Evolutionary conservation across 495 filamentous ascomycete genomes (phyloP).

Genomic region (Penicillium crystallinum): DNA sequence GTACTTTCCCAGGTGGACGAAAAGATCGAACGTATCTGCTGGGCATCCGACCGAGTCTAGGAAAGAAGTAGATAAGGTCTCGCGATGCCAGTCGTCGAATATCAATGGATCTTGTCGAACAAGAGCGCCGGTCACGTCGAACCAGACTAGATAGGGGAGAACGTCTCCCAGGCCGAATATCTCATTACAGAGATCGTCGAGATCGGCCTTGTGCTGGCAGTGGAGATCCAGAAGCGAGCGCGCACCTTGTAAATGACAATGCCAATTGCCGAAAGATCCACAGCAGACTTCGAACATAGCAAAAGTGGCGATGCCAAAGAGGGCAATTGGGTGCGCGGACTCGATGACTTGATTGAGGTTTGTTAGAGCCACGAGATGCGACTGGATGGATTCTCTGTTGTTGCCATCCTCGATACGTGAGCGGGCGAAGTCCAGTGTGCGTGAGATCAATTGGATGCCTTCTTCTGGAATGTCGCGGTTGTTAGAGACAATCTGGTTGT

Average conservation of each 20-base stretch:
- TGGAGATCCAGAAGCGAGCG: constrained; percentile 31
- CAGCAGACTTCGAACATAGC: constrained; percentile 34
- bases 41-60: constrained; percentile 31
- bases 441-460: constrained; percentile 24
- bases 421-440: constrained; percentile 22
- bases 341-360: constrained; percentile 28
- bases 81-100: constrained; percentile 32
- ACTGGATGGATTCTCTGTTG: constrained; percentile 21
- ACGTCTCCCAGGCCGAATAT: constrained; percentile 26
- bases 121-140: constrained; percentile 27
- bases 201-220: constrained; percentile 21
- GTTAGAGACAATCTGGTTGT: constrained; percentile 25
- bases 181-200: constrained; percentile 17
- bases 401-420: constrained; percentile 19
- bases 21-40: constrained; percentile 26
- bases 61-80: constrained; percentile 17
- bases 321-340: constrained; percentile 27
- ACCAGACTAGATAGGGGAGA: constrained; percentile 31
- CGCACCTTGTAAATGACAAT: constrained; percentile 30
- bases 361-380: constrained; percentile 24
- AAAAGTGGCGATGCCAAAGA: constrained; percentile 32
- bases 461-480: constrained; percentile 21
- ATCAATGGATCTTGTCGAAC: constrained; percentile 21
- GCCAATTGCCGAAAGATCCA: constrained; percentile 30
- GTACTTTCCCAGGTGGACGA: constrained; percentile 21